These are phyloP conservation scores for Strobilomyces echinocephalus DNA, from an alignment of 768 basidiomycete genomes.

Conservation along the genomic window DNA sequence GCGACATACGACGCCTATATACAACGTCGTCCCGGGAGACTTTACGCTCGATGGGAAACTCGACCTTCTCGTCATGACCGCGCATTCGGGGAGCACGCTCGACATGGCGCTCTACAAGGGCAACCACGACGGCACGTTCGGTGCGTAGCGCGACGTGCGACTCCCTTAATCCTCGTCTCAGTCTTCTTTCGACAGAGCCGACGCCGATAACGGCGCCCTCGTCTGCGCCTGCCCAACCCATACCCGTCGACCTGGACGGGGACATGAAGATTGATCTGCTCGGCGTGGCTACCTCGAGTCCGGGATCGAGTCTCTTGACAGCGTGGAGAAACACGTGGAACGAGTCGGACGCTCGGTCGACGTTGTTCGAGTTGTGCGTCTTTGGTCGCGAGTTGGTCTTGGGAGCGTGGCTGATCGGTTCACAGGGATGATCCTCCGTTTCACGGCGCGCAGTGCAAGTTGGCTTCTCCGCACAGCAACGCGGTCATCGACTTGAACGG, in stretches of 20 bases:
- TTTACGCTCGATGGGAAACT: slow-evolving; percentile 89
- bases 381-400: neutral
- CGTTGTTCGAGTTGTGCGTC: slow-evolving; percentile 66
- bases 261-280: slow-evolving; percentile 88
- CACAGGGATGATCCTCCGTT: slow-evolving; percentile 57
- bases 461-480: slow-evolving; percentile 91
- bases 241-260: slow-evolving; percentile 81
- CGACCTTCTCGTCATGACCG: slow-evolving; percentile 85
- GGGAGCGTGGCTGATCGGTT: slow-evolving; percentile 5
- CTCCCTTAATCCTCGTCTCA: neutral
- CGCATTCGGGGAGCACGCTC: slow-evolving; percentile 46
- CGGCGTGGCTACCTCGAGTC: slow-evolving; percentile 49
- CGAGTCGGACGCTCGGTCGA: slow-evolving; percentile 43
- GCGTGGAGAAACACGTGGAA: slow-evolving; percentile 85
- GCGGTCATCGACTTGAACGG: slow-evolving; percentile 93
- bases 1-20: slow-evolving; percentile 51
- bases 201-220: slow-evolving; percentile 51
- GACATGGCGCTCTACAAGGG: slow-evolving; percentile 72
- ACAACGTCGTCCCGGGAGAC: slow-evolving; percentile 89
- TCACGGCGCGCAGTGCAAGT: slow-evolving; percentile 58
- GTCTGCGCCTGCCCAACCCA: slow-evolving; percentile 73
- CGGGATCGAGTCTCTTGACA: slow-evolving; percentile 40
- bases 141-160: slow-evolving; percentile 37
- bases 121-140: slow-evolving; percentile 55
- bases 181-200: slow-evolving; percentile 5